A percentile compares a stretch with the other conserved stretches of the same genome.
Conservation (phyloP, 192 early-diverging fungal species). For the Allomyces javanicus region DNA sequence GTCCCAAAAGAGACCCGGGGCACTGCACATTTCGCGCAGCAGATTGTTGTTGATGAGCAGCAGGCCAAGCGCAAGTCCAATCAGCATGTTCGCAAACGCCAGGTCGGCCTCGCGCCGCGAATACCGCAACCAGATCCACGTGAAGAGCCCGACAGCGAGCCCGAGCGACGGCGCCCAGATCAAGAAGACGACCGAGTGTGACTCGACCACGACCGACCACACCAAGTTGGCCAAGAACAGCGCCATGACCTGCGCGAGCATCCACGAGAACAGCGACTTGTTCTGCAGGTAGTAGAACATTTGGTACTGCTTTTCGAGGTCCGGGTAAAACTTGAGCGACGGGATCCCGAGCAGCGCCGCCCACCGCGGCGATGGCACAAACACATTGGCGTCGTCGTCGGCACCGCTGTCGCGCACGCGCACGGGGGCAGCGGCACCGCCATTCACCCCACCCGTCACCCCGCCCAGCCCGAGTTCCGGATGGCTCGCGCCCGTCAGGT, state of each 20-base stretch:
- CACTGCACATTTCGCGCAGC: background rate
- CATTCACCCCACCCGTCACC: too few species aligned
- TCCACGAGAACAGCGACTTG: background rate
- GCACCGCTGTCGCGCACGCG: too few species aligned
- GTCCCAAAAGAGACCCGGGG: background rate
- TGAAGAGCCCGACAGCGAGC: background rate
- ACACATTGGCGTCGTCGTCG: too few species aligned
- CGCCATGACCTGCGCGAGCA: background rate
- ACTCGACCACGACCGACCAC: background rate
- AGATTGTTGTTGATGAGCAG: background rate
- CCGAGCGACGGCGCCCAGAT: background rate
- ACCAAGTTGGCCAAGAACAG: background rate
- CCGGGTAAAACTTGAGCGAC: background rate
- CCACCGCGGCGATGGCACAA: too few species aligned
- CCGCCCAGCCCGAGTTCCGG: too few species aligned
- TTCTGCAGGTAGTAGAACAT: background rate
- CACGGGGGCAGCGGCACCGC: too few species aligned
- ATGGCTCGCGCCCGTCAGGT: too few species aligned
- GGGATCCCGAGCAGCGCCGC: too few species aligned
- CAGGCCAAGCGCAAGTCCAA: background rate
- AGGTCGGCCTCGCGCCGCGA: background rate
- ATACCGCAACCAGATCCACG: background rate
- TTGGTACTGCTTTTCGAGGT: background rate
- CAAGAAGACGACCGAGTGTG: background rate
- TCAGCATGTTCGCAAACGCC: background rate